phyloP scores from a whole-genome alignment of 176 grass and related monocot species.

The Carex pumila region DNA sequence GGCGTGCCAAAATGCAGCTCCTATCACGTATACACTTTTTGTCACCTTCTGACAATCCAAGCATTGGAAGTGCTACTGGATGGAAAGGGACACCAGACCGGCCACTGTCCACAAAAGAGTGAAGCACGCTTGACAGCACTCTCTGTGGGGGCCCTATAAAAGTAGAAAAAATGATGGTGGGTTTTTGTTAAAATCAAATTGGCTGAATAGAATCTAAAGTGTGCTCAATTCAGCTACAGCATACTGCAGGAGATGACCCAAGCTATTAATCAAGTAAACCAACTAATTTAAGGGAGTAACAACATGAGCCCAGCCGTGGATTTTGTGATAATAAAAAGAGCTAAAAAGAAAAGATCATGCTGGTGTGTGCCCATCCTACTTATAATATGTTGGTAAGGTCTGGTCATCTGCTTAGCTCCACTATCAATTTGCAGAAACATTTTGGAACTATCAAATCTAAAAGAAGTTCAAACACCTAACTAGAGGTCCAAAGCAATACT shows the following conservation, averaged over 20 bases:
- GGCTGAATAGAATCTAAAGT: background rate
- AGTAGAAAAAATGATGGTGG: background rate
- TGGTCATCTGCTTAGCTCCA: background rate
- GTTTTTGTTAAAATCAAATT: background rate
- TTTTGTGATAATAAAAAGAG: background rate
- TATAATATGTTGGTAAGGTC: too few species aligned
- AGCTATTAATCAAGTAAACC: background rate
- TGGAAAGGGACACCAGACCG: conserved; percentile 81
- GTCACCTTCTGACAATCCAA: conserved; percentile 95
- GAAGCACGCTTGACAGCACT: conserved; percentile 73
- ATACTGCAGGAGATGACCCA: background rate
- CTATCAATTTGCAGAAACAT: conserved; percentile 5
- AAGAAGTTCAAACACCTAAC: background rate
- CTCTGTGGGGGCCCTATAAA: conserved; percentile 86
- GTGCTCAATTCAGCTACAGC: background rate
- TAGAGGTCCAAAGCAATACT: background rate
- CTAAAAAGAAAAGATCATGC: background rate
- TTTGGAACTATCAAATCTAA: background rate
- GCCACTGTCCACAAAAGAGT: conserved; percentile 83
- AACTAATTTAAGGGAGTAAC: background rate
- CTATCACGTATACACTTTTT: conserved; percentile 92
- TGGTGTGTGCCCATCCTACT: too few species aligned
- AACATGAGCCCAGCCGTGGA: background rate
- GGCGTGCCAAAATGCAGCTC: conserved; percentile 96
- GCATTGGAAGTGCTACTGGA: conserved; percentile 74